phyloP scores from a whole-genome alignment of 2,329 filamentous ascomycete species.

The Alternaria tenuissima region DNA sequence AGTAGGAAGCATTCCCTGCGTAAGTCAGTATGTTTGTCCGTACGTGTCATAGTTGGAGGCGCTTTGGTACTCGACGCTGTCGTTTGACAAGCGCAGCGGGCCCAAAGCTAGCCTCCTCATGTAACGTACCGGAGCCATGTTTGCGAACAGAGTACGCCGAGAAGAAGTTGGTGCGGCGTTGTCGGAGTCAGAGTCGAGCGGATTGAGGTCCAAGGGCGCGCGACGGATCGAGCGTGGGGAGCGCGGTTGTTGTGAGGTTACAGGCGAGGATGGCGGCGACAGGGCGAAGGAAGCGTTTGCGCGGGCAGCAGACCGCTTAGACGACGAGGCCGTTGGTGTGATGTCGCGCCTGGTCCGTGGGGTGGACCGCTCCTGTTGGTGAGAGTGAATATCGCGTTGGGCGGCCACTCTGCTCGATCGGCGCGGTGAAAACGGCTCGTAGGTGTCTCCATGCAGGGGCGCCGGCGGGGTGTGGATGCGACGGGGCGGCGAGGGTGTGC shows the following conservation, averaged over 20 bases:
- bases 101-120: slow-evolving; percentile 17
- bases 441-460: slow-evolving; percentile 74
- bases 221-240: slow-evolving; percentile 45
- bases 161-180: slow-evolving; percentile 36
- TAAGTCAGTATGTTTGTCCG: slow-evolving; percentile 10
- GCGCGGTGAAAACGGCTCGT: slow-evolving; percentile 76
- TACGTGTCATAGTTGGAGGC: background rate
- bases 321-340: slow-evolving; percentile 41
- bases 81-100: slow-evolving; percentile 4
- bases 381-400: slow-evolving; percentile 53
- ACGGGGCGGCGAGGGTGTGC: slow-evolving; percentile 69
- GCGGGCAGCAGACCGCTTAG: slow-evolving; percentile 40
- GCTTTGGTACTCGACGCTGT: slow-evolving; percentile 1
- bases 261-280: slow-evolving; percentile 54
- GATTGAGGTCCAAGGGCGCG: slow-evolving; percentile 27
- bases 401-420: slow-evolving; percentile 69
- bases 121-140: slow-evolving; percentile 37
- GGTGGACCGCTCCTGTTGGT: slow-evolving; percentile 38
- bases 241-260: slow-evolving; percentile 43
- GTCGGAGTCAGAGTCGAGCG: slow-evolving; percentile 45
- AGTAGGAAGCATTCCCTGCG: slow-evolving; percentile 72
- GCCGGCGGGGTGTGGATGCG: slow-evolving; percentile 72
- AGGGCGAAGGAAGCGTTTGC: slow-evolving; percentile 57
- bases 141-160: slow-evolving; percentile 32
- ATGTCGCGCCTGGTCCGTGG: slow-evolving; percentile 37